These are phyloP conservation scores for Corrigiola litoralis DNA, from an alignment of 179 eudicot genomes.

Conservation along the genomic window DNA sequence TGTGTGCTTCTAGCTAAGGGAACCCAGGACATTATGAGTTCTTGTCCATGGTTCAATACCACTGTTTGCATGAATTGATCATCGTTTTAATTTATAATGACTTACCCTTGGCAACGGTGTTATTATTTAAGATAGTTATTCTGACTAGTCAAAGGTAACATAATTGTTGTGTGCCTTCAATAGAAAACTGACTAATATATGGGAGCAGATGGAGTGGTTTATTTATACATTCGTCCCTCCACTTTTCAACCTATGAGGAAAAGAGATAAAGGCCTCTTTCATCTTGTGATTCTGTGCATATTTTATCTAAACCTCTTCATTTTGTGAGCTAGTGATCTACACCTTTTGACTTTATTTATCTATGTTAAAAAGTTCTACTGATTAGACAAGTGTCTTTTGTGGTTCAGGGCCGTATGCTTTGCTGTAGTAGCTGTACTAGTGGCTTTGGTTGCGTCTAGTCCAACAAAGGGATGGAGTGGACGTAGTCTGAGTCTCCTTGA, in stretches of 20 bases:
- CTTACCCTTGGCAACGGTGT: too few relatives aligned
- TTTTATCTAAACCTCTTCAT: not conserved
- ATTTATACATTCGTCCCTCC: not conserved
- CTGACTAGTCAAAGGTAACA: not conserved
- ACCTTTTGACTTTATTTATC: not conserved
- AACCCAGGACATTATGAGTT: not conserved
- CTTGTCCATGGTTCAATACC: too few relatives aligned
- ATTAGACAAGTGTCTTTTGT: constrained; percentile 4
- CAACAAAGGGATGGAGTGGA: constrained; percentile 99
- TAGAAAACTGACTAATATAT: not conserved
- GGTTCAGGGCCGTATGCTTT: constrained; percentile 68
- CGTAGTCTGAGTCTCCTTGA: constrained; percentile 96
- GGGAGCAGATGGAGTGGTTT: not conserved
- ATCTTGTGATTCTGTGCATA: not conserved
- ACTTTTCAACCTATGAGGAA: too few relatives aligned
- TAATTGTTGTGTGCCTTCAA: not conserved
- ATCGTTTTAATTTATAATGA: too few relatives aligned
- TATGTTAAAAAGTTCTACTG: constrained; percentile 9
- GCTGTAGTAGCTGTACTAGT: constrained; percentile 77
- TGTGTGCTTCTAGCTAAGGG: not conserved
- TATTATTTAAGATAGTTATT: too few relatives aligned
- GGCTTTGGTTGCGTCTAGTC: constrained; percentile 95
- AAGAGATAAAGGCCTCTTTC: too few relatives aligned
- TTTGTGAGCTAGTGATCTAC: not conserved
- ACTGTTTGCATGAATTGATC: too few relatives aligned